A percentile compares a stretch with the other conserved stretches of the same genome.
phyloP scores from a whole-genome alignment of 345 rosid species.

The Sisymbrium altissimum region DNA sequence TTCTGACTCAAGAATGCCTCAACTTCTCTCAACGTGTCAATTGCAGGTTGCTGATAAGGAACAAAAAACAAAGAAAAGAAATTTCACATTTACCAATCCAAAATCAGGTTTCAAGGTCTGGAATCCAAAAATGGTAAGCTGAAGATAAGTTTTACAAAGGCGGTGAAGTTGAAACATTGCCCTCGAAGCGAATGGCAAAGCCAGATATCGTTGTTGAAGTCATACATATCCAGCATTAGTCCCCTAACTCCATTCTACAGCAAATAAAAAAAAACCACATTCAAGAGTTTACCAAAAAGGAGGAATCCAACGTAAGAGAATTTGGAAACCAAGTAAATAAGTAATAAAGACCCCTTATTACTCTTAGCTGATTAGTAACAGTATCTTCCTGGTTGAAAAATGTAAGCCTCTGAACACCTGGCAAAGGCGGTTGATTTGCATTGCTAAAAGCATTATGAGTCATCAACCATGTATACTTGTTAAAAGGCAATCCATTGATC shows the following conservation, averaged over 20 bases:
- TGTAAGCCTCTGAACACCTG: slow-evolving; percentile 83
- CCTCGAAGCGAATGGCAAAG: slow-evolving; percentile 95
- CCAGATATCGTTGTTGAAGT: slow-evolving; percentile 82
- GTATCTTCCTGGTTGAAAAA: slow-evolving; percentile 91
- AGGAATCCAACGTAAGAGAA: background rate
- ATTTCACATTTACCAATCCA: background rate
- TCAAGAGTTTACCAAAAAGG: background rate
- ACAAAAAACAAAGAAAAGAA: background rate
- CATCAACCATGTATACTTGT: slow-evolving; percentile 92
- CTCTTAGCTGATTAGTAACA: slow-evolving; percentile 81
- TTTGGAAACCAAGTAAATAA: background rate
- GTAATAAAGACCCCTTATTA: slow-evolving; percentile 24
- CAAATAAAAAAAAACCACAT: background rate
- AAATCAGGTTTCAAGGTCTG: background rate
- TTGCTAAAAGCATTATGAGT: slow-evolving; percentile 94
- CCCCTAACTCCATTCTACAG: slow-evolving; percentile 93
- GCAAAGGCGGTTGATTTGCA: slow-evolving; percentile 75
- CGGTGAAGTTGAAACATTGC: slow-evolving; percentile 95
- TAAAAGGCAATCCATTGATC: slow-evolving; percentile 83
- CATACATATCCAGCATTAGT: slow-evolving; percentile 97
- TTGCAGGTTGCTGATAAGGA: slow-evolving; percentile 78
- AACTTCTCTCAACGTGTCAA: slow-evolving; percentile 80
- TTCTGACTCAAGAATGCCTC: slow-evolving; percentile 75
- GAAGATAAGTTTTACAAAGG: slow-evolving; percentile 59
- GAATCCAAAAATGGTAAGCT: slow-evolving; percentile 5